A percentile compares a stretch with the other conserved stretches of the same genome.
These are phyloP conservation scores for Tylopilus felleus DNA, from an alignment of 768 basidiomycete species.

Conservation along the genomic window DNA sequence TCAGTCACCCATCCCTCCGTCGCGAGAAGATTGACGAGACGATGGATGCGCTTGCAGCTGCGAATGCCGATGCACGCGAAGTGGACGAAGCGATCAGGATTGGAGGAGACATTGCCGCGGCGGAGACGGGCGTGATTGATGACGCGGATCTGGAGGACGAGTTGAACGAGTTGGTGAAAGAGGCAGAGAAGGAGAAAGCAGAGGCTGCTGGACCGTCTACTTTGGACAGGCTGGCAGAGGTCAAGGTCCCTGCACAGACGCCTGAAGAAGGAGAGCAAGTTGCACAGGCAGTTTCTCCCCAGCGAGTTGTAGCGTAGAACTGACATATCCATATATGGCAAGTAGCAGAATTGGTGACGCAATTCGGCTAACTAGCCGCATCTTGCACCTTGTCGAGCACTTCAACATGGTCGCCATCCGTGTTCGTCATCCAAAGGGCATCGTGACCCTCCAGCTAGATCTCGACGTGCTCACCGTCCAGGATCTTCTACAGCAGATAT, in stretches of 20 bases:
- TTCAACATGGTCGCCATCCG: conserved; percentile 65
- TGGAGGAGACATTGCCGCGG: conserved; percentile 60
- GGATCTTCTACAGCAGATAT: conserved; percentile 74
- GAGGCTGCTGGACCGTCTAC: conserved; percentile 32
- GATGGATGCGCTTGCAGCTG: conserved; percentile 83
- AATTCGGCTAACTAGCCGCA: not conserved
- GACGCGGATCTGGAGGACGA: conserved; percentile 65
- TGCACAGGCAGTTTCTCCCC: not conserved
- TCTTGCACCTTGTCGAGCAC: not conserved
- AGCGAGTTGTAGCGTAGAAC: conserved; percentile 11
- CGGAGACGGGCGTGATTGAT: conserved; percentile 44
- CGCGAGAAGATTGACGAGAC: conserved; percentile 80
- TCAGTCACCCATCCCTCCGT: conserved; percentile 77
- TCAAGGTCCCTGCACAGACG: conserved; percentile 16
- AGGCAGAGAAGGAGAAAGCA: conserved; percentile 37
- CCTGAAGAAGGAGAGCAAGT: conserved; percentile 2
- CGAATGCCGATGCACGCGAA: conserved; percentile 77
- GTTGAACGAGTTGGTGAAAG: conserved; percentile 51
- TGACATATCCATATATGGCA: conserved; percentile 8
- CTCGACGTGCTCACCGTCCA: conserved; percentile 61
- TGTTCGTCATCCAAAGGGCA: conserved; percentile 81
- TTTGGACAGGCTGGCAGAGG: conserved; percentile 19
- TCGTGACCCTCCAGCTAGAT: conserved; percentile 71
- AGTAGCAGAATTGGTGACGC: conserved; percentile 11
- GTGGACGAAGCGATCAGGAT: conserved; percentile 73